Conservation (phyloP, 2,329 filamentous ascomycete species). For the Fusarium sp. region DNA sequence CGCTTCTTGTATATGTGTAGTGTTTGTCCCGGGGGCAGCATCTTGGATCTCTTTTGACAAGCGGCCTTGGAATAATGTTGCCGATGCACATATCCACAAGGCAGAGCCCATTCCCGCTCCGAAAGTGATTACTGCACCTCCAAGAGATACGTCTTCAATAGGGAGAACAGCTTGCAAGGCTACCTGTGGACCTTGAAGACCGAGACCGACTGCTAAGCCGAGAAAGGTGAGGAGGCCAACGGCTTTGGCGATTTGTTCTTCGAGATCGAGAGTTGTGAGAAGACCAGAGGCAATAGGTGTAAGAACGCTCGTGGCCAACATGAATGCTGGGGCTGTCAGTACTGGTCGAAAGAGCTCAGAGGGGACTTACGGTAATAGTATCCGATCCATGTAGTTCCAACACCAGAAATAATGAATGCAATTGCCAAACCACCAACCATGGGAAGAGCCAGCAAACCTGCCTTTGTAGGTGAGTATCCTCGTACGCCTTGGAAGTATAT, state of each 20-base stretch:
- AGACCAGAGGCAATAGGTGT: constrained; percentile 35
- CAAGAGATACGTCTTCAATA: constrained; percentile 33
- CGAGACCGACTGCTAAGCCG: constrained; percentile 33
- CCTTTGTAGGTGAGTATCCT: constrained; percentile 29
- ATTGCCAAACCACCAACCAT: constrained; percentile 34
- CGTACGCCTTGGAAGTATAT: constrained; percentile 41
- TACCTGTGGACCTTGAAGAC: constrained; percentile 35
- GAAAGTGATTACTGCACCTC: constrained; percentile 37
- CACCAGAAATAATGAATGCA: constrained; percentile 30
- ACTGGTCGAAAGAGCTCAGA: accelerated
- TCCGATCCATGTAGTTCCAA: constrained; percentile 34
- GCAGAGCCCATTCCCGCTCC: constrained; percentile 36
- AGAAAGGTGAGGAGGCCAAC: constrained; percentile 31
- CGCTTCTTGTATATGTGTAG: constrained; percentile 5
- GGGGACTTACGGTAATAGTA: constrained; percentile 37
- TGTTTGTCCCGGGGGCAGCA: constrained; percentile 12
- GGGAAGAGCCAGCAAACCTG: constrained; percentile 34
- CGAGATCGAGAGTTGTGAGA: constrained; percentile 31
- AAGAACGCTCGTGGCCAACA: constrained; percentile 34
- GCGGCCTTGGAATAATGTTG: constrained; percentile 37
- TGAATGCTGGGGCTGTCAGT: constrained; percentile 31
- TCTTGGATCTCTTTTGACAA: constrained; percentile 24
- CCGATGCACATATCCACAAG: constrained; percentile 39
- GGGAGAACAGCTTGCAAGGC: constrained; percentile 32
- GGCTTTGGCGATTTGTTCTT: constrained; percentile 35